Evolutionary conservation across 371 early-diverging fungal species (phyloP), one percentile per base, ranked within the genome.

Genomic region (Rhizopus microsporus): DNA sequence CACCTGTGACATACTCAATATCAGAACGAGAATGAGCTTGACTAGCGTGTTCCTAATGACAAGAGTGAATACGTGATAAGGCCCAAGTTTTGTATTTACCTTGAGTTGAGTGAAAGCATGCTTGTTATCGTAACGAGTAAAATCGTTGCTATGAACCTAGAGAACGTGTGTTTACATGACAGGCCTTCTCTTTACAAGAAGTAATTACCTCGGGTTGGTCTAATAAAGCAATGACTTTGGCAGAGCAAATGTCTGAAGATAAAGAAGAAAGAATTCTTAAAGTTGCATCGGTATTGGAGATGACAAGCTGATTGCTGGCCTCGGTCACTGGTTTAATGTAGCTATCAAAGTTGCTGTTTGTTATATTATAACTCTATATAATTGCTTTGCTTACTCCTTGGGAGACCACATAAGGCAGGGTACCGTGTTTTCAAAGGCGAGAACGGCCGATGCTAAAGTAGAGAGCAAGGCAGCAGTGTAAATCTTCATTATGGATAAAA

Each of bases 191-290:
- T 40, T 47, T 43, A 52, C 29, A 23, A 1, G 23, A 23, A 23
- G 23, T 23, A 23, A 23, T 23, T 74, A 80, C 80, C 64, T 68
- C 65, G 38, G 77, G 80, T 54, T 80, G 80, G 63, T 76, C 71
- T 34, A 80, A 54, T 15, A 80, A 54, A 37, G 75, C 73, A 46
- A 80, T 61, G 8, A 71, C 49, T 52, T 75, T 68, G 17, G 73
- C 71, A 31, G 68, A 61, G 48, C 80, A 80, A 33, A 75, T 60
- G 57, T 70, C 63, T 16, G 67, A 37, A 8, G 70, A 63, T 7
- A 75, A 67, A 32, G 68, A 60, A 16, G 64, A 57, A 31, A 67
- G 49, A 45, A 72, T 71, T 46, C 51, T 33, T 30, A 60, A 47
- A 49, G 66, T 46, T 12, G 73, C 80, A 34, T 69, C 67, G 31